Evolutionary conservation across 2,329 filamentous ascomycete genomes (phyloP), one percentile per base, ranked within the genome.

Genomic region (Hypoxylon sp.): DNA sequence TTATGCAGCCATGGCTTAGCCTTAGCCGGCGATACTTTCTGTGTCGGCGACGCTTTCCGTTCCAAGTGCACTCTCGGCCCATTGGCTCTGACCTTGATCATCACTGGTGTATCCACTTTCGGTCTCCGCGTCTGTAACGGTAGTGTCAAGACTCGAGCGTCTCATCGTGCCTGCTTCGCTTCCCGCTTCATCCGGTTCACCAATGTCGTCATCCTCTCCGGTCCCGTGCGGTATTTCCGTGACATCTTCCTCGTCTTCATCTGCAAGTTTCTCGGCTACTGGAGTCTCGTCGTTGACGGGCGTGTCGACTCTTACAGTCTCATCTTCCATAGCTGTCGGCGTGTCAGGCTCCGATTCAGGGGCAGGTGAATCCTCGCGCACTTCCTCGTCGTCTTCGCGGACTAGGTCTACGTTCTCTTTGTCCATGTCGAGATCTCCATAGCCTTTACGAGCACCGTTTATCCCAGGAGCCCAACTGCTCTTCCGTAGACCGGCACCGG

Each of bases 371-470:
- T 67, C 73, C n/a, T 77, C 74, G 8, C 80, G 79, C 2, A 79
- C 77, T 71, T 91, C 89, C 67, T 92, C 90, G 46, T 90, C 86
- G 53, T 85, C 87, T 76, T 92, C 90, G n/a, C 85, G 84, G 42
- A 91, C 82, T 4, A 72, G 60, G 53, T 81, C 81, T 40, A 90
- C 82, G 71, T 92, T 91, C 76, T 91, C 90, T 78, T 91, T 91
- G 64, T 88, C 83, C 27, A 88, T 90, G 61, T 88, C 84, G 17
- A 88, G 79, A 25, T 86, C 85, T 3, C 84, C 86, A 57, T 86
- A 85, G 1, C 80, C 81, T 76, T 86, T 88, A 61, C 77, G 78
- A 14, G 73, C 55, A 10, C 65, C 72, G 49, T 76, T 76, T 60
- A 78, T 83, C 14, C 86, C 88, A 31, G 86, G 70, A 6, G 69